Conservation (phyloP, 495 filamentous ascomycete genomes). For the Hamigera avellanea region DNA sequence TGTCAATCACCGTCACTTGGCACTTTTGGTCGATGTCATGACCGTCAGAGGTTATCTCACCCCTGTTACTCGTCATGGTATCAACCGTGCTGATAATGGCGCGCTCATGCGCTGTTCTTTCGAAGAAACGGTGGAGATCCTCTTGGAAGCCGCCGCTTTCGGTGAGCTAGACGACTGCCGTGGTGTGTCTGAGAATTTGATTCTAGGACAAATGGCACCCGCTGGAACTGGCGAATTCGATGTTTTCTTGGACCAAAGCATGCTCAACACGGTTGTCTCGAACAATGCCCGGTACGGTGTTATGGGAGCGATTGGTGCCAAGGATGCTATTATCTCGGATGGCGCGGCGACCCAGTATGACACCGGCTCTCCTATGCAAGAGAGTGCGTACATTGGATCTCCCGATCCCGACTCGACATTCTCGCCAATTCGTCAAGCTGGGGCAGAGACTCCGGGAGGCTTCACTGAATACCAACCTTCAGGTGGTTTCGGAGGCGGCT, state of each 20-base stretch:
- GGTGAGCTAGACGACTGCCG: slow-evolving; percentile 96
- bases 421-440: slow-evolving; percentile 75
- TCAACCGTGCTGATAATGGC: slow-evolving; percentile 95
- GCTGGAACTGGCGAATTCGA: slow-evolving; percentile 95
- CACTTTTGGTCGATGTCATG: slow-evolving; percentile 97
- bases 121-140: slow-evolving; percentile 97
- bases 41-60: slow-evolving; percentile 86
- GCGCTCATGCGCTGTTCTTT: slow-evolving; percentile 99
- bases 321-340: slow-evolving; percentile 55
- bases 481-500: slow-evolving; percentile 43
- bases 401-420: slow-evolving; percentile 73
- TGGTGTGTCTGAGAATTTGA: slow-evolving; percentile 96
- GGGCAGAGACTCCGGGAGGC: slow-evolving; percentile 64
- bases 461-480: slow-evolving; percentile 51
- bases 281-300: slow-evolving; percentile 74
- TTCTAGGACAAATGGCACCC: slow-evolving; percentile 92
- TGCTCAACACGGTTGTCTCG: slow-evolving; percentile 89
- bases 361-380: slow-evolving; percentile 75
- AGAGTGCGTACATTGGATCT: slow-evolving; percentile 61
- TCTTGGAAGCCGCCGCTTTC: slow-evolving; percentile 84
- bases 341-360: slow-evolving; percentile 94
- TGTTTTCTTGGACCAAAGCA: slow-evolving; percentile 79
- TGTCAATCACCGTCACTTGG: slow-evolving; percentile 96
- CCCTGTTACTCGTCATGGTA: slow-evolving; percentile 94
- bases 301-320: slow-evolving; percentile 62